These are phyloP conservation scores for Pulveroboletus sp. DNA, from an alignment of 768 basidiomycete species.

Conservation along the genomic window DNA sequence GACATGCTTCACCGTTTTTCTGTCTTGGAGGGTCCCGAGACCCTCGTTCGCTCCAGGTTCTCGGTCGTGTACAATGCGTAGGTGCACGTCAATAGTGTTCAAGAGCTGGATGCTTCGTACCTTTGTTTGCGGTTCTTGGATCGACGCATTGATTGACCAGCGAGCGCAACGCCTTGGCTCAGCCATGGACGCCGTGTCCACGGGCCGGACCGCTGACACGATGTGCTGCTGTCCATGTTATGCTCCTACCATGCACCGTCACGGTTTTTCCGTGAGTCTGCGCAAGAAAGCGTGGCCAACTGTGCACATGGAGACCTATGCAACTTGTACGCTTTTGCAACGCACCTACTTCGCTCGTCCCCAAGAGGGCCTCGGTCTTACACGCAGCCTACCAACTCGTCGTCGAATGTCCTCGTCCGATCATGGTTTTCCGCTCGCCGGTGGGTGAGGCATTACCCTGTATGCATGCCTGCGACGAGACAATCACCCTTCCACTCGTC, in stretches of 20 bases:
- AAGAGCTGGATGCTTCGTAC: too few relatives aligned
- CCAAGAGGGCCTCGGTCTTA: background rate
- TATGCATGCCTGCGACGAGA: background rate
- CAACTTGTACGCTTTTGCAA: background rate
- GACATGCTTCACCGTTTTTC: background rate
- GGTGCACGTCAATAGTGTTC: background rate
- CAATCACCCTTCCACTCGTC: background rate
- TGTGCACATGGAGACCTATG: background rate
- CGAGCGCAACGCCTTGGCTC: background rate
- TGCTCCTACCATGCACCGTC: background rate
- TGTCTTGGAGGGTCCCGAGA: background rate
- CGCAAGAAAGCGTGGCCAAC: background rate
- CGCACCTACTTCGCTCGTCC: background rate
- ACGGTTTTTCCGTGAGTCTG: background rate
- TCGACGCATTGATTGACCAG: too few relatives aligned
- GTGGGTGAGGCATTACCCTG: too few relatives aligned
- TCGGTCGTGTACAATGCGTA: background rate
- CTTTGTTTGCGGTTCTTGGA: too few relatives aligned
- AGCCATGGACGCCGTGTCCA: background rate
- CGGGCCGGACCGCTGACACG: background rate
- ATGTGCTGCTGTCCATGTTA: background rate
- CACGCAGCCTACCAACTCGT: background rate
- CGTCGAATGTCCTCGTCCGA: too few relatives aligned
- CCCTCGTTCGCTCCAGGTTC: background rate
- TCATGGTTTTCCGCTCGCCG: background rate